Conservation (phyloP, 2,329 filamentous ascomycete genomes). For the Pleomassaria siparia region DNA sequence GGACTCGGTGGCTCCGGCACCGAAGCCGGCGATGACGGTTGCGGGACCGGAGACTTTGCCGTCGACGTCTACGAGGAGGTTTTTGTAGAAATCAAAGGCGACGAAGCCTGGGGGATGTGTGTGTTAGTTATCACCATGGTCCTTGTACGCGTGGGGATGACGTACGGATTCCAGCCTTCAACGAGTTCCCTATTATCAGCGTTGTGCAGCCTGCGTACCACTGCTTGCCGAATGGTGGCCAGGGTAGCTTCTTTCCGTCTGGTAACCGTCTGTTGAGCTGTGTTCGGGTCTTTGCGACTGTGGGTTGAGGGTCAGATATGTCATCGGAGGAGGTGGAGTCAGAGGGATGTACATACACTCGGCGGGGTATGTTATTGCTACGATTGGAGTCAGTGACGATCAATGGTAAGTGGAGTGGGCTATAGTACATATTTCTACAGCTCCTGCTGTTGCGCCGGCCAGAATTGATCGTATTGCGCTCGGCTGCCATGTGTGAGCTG, state of each 20-base stretch:
- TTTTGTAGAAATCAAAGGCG: slow-evolving; percentile 93
- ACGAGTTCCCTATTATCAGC: slow-evolving; percentile 91
- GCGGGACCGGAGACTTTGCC: slow-evolving; percentile 88
- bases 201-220: slow-evolving; percentile 99
- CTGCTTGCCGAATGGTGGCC: slow-evolving; percentile 88
- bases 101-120: slow-evolving; percentile 69
- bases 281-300: slow-evolving; percentile 90
- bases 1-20: slow-evolving; percentile 91
- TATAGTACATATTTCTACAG: slow-evolving; percentile 85
- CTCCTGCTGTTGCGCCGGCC: slow-evolving; percentile 90
- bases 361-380: slow-evolving; percentile 88
- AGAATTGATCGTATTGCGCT: slow-evolving; percentile 86
- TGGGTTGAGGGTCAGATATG: not conserved
- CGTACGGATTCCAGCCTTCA: slow-evolving; percentile 92
- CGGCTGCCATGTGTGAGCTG: slow-evolving; percentile 54
- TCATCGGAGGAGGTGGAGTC: slow-evolving; percentile 1
- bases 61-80: slow-evolving; percentile 74
- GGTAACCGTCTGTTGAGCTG: slow-evolving; percentile 87
- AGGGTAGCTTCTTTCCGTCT: slow-evolving; percentile 83
- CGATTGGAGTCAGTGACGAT: slow-evolving; percentile 20
- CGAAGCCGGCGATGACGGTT: slow-evolving; percentile 91
- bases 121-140: not conserved
- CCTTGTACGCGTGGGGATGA: slow-evolving; percentile 18
- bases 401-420: not conserved
- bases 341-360: slow-evolving; percentile 74